Conservation (phyloP, 2,329 filamentous ascomycete genomes). For the Colletotrichum sp. region DNA sequence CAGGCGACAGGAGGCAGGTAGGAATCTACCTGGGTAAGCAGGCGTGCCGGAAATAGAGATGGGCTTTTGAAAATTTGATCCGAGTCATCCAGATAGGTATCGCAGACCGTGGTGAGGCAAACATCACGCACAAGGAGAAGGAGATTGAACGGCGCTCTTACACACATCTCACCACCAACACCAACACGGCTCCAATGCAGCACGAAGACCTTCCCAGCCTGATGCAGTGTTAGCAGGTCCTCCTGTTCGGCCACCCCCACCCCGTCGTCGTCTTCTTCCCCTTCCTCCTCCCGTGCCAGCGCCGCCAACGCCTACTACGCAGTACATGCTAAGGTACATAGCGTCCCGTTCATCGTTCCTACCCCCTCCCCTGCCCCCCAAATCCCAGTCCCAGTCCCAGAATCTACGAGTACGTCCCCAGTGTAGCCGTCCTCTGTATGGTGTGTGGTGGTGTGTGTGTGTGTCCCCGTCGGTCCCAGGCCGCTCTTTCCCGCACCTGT, state of each 20-base stretch:
- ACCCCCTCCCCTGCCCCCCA: background rate
- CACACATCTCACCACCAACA: background rate
- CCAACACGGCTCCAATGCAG: background rate
- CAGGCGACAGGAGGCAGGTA: background rate
- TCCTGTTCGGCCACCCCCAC: constrained; percentile 10
- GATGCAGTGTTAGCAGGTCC: background rate
- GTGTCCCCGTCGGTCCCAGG: constrained; percentile 31
- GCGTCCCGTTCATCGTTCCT: constrained; percentile 2
- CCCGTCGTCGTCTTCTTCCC: background rate
- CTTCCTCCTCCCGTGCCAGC: background rate
- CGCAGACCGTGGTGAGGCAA: background rate
- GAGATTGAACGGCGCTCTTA: background rate
- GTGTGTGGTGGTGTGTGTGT: background rate
- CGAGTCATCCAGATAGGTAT: background rate
- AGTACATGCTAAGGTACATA: background rate
- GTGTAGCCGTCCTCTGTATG: background rate
- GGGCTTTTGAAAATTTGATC: background rate
- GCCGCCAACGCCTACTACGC: background rate
- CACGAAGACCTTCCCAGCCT: background rate
- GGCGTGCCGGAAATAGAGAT: background rate
- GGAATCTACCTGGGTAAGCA: background rate
- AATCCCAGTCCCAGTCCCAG: background rate
- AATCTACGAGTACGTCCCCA: background rate
- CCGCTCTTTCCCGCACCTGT: constrained; percentile 6
- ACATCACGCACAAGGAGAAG: background rate